phyloP scores from a whole-genome alignment of 2,329 filamentous ascomycete genomes.

The Colletotrichum salicis region DNA sequence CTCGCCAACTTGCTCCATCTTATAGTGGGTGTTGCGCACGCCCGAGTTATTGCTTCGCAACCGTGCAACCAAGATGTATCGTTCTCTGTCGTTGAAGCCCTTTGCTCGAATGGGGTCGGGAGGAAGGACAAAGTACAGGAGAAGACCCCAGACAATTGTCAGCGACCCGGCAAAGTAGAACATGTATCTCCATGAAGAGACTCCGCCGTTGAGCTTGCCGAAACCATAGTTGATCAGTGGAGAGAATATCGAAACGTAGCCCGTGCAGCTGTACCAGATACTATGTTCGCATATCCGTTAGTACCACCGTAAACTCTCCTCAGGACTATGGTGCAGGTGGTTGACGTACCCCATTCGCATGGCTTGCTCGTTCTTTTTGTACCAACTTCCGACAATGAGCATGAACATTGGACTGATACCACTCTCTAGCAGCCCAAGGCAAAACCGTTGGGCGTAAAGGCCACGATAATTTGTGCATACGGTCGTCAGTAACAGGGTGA shows the following conservation, averaged over 20 bases:
- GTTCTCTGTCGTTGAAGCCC: slow-evolving; percentile 43
- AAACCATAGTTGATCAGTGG: slow-evolving; percentile 49
- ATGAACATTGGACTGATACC: slow-evolving; percentile 49
- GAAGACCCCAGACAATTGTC: slow-evolving; percentile 40
- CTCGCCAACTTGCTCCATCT: slow-evolving; percentile 54
- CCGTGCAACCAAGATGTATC: slow-evolving; percentile 42
- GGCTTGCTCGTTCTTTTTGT: slow-evolving; percentile 50
- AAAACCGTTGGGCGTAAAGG: slow-evolving; percentile 48
- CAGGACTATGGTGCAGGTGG: no score
- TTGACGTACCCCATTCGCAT: slow-evolving; percentile 37
- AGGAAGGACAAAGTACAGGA: slow-evolving; percentile 43
- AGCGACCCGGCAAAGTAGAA: slow-evolving; percentile 47
- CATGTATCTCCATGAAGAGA: slow-evolving; percentile 47
- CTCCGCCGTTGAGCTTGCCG: slow-evolving; percentile 41
- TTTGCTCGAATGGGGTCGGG: slow-evolving; percentile 44
- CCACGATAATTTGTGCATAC: slow-evolving; percentile 45
- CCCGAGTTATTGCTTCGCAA: slow-evolving; percentile 49
- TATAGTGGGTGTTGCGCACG: slow-evolving; percentile 56
- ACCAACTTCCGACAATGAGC: slow-evolving; percentile 51
- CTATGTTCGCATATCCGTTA: slow-evolving; percentile 37
- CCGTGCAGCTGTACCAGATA: slow-evolving; percentile 51
- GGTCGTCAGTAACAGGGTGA: slow-evolving; percentile 44
- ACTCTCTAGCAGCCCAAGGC: slow-evolving; percentile 49
- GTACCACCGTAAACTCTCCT: not conserved
- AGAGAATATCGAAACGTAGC: slow-evolving; percentile 47